These are phyloP conservation scores for Neurospora sublineolata DNA, from an alignment of 495 filamentous ascomycete genomes.

Conservation along the genomic window DNA sequence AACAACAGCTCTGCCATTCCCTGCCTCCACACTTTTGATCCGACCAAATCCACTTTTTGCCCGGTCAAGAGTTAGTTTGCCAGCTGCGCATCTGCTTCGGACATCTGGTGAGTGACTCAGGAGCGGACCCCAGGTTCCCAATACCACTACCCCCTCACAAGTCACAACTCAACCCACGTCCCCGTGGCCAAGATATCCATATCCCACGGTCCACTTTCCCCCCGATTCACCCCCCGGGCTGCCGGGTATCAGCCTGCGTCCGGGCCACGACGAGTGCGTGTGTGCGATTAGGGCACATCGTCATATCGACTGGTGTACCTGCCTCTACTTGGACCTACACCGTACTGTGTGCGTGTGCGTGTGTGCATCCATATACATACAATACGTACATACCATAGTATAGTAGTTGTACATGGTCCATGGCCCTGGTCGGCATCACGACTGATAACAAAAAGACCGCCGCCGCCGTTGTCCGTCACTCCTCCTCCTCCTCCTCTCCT, in stretches of 20 bases:
- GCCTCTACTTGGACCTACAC: not conserved
- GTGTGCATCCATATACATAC: not conserved
- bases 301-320: not conserved
- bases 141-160: not conserved
- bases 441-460: not conserved
- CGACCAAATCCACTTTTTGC: slow-evolving; percentile 25
- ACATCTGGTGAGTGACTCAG: slow-evolving; percentile 32
- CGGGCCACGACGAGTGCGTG: not conserved
- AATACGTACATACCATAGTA: not conserved
- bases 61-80: slow-evolving; percentile 26
- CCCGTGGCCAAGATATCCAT: not conserved
- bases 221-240: not conserved
- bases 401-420: not conserved
- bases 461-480: not conserved
- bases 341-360: not conserved
- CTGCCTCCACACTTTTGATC: slow-evolving; percentile 23
- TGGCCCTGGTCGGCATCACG: not conserved
- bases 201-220: not conserved
- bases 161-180: not conserved
- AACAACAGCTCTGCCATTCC: slow-evolving; percentile 39
- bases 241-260: not conserved
- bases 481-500: not conserved
- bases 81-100: slow-evolving; percentile 21
- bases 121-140: not conserved
- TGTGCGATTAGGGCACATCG: not conserved